Evolutionary conservation across 768 basidiomycete species (phyloP).

Genomic region (Leucocoprinus sp.): DNA sequence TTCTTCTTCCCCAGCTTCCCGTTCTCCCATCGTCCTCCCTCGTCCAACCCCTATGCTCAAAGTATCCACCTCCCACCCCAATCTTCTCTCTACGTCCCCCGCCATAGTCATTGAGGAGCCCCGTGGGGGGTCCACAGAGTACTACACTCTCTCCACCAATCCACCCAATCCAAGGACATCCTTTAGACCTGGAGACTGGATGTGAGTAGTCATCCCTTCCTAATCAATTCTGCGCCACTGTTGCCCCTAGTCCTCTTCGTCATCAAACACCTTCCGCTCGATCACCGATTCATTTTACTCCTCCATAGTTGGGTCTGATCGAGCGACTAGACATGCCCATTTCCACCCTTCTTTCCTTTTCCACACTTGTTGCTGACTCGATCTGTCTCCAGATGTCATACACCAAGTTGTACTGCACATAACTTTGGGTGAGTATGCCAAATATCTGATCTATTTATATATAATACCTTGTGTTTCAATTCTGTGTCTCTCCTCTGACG

Average conservation of each 20-base stretch:
- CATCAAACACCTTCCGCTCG: slow-evolving; percentile 16
- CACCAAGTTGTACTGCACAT: slow-evolving; percentile 66
- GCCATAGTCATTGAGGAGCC: slow-evolving; percentile 5
- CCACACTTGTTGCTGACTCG: slow-evolving; percentile 10
- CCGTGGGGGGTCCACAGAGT: slow-evolving; percentile 13
- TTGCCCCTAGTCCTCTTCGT: slow-evolving; percentile 12
- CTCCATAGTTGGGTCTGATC: slow-evolving; percentile 11
- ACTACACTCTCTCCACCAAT: slow-evolving; percentile 57
- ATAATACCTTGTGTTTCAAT: slow-evolving; percentile 7
- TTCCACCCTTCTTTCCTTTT: slow-evolving; percentile 15
- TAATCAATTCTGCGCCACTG: slow-evolving; percentile 5
- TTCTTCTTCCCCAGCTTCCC: slow-evolving; percentile 17
- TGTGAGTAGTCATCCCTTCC: slow-evolving; percentile 39
- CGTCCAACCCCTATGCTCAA: slow-evolving; percentile 16
- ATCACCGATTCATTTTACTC: slow-evolving; percentile 13
- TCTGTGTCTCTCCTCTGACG: slow-evolving; percentile 11
- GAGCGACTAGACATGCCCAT: slow-evolving; percentile 12
- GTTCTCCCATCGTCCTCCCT: slow-evolving; percentile 13
- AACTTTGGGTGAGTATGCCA: slow-evolving; percentile 68
- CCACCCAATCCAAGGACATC: slow-evolving; percentile 62
- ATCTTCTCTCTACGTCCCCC: slow-evolving; percentile 14
- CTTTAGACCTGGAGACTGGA: slow-evolving; percentile 70
- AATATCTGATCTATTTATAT: slow-evolving; percentile 14
- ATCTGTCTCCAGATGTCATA: slow-evolving; percentile 45
- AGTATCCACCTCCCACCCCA: slow-evolving; percentile 23